phyloP scores from a whole-genome alignment of 352 stramenopile genomes.

The Phytopythium aichiense region DNA sequence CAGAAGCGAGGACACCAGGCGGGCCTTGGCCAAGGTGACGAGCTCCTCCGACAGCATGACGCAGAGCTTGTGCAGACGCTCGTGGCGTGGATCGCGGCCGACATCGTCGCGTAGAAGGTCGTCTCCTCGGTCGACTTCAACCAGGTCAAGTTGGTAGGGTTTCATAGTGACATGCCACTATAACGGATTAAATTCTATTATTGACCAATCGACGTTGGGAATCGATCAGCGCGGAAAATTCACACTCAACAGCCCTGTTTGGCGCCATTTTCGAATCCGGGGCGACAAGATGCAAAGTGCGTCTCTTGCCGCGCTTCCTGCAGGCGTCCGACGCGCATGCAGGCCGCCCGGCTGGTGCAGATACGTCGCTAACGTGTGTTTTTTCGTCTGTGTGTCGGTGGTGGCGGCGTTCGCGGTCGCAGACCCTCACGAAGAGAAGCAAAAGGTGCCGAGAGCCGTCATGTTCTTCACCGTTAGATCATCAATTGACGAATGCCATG shows the following conservation, averaged over 20 bases:
- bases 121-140: neutral
- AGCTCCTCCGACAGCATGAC: constrained; percentile 43
- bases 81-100: constrained; percentile 38
- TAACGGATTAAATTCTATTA: neutral
- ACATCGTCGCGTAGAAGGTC: neutral
- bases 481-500: neutral
- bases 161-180: constrained; percentile 1
- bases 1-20: constrained; percentile 10
- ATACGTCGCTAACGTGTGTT: neutral
- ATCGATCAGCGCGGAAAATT: neutral
- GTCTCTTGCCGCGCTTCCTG: neutral
- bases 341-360: neutral
- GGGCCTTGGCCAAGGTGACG: constrained; percentile 1
- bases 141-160: neutral
- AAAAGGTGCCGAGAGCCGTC: constrained; percentile 38
- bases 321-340: neutral
- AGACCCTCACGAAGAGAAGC: constrained; percentile 87
- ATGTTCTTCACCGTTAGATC: neutral
- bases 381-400: neutral
- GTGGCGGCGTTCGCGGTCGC: neutral
- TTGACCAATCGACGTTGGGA: constrained; percentile 1
- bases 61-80: constrained; percentile 42
- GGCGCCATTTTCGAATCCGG: constrained; percentile 1
- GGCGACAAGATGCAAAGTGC: constrained; percentile 6
- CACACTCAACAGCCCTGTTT: neutral